Evolutionary conservation across 768 basidiomycete species (phyloP).

Genomic region (Mycena rosella): DNA sequence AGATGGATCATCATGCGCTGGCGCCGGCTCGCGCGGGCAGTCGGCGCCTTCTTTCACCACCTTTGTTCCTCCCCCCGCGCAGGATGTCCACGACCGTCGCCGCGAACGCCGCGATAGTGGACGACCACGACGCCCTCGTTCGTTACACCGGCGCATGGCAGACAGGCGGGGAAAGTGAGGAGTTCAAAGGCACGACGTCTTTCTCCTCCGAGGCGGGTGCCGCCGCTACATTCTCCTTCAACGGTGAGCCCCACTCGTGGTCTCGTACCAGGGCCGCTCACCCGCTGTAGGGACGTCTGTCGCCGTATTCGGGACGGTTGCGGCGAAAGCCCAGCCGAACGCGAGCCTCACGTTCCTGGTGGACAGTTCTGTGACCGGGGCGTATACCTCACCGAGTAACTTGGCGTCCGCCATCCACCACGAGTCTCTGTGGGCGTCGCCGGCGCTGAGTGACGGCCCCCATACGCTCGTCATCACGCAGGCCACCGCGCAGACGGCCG

Average conservation of each 20-base stretch:
- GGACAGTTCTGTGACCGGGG: background rate
- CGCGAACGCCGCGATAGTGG: constrained; percentile 15
- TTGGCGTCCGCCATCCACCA: background rate
- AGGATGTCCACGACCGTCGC: no score
- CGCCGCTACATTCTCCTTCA: constrained; percentile 14
- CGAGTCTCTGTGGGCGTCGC: constrained; percentile 1
- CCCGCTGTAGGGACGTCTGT: background rate
- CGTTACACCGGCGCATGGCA: constrained; percentile 1
- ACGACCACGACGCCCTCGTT: constrained; percentile 1
- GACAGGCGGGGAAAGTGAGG: background rate
- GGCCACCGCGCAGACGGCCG: background rate
- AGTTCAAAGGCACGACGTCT: no score
- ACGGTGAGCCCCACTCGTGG: background rate
- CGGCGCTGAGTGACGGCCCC: background rate
- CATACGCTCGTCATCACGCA: constrained; percentile 26
- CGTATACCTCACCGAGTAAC: background rate
- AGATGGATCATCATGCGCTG: no score
- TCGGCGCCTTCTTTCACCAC: no score
- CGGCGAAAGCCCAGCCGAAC: no score
- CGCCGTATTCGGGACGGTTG: constrained; percentile 8
- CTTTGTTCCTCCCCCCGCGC: no score
- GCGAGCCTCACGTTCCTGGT: no score
- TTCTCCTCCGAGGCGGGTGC: background rate
- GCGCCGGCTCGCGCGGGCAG: no score
- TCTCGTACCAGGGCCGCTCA: background rate